These are phyloP conservation scores for Kodamaea sp. DNA, from an alignment of 1,139 yeast species.

Conservation along the genomic window DNA sequence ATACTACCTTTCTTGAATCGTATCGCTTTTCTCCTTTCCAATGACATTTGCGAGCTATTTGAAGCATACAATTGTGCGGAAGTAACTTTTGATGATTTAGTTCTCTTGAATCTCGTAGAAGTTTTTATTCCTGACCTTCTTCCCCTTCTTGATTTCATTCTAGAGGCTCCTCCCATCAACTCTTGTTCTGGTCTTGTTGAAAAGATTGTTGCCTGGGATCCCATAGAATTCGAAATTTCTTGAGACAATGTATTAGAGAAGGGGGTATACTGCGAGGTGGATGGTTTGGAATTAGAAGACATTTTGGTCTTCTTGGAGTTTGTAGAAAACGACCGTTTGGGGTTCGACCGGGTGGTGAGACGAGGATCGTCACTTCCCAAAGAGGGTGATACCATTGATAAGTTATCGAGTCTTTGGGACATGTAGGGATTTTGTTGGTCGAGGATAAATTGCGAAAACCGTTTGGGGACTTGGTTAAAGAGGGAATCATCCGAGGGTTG, in stretches of 20 bases:
- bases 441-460: slow-evolving; percentile 44
- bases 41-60: slow-evolving; percentile 18
- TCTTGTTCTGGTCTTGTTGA: slow-evolving; percentile 33
- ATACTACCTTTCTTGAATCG: slow-evolving; percentile 34
- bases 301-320: slow-evolving; percentile 8
- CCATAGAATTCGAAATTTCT: slow-evolving; percentile 42
- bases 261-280: slow-evolving; percentile 9
- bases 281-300: slow-evolving; percentile 9
- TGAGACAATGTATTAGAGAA: slow-evolving; percentile 11
- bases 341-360: slow-evolving; percentile 6
- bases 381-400: slow-evolving; percentile 28
- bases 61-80: slow-evolving; percentile 13
- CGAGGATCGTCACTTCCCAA: slow-evolving; percentile 20
- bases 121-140: slow-evolving; percentile 6
- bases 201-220: slow-evolving; percentile 49
- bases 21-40: slow-evolving; percentile 37
- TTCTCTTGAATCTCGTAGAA: slow-evolving; percentile 6
- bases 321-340: slow-evolving; percentile 8
- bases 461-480: slow-evolving; percentile 40
- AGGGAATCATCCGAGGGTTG: slow-evolving; percentile 5
- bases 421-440: slow-evolving; percentile 37
- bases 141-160: slow-evolving; percentile 1
- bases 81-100: slow-evolving; percentile 14
- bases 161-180: background rate
- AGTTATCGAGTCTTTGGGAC: slow-evolving; percentile 27